Evolutionary conservation across 371 early-diverging fungal genomes (phyloP), one percentile per base, ranked within the genome.

Genomic region (Blakeslea trispora): DNA sequence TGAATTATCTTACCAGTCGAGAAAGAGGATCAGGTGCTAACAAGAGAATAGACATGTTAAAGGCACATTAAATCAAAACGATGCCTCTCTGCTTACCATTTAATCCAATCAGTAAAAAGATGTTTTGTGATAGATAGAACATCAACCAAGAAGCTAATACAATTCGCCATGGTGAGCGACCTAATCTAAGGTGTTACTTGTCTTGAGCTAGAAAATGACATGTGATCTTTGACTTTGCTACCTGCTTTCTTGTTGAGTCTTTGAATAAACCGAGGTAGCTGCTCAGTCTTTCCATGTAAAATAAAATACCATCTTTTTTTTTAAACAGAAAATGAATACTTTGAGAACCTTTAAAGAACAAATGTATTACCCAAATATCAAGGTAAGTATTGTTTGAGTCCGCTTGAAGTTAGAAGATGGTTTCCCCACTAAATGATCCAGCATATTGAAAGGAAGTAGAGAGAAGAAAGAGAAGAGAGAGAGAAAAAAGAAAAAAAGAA

Each of bases 371-470:
- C 84, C 81, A 44, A 77, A 45, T 11, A 88, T 35, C 22, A 86
- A 69, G 4, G 88, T 75, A 3, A 89, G 59, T 19, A 94, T 45
- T 13, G 89, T 88, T 68, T 95, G 90, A 37, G 79, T 64, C 35
- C 97, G 87, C 63, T 93, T 91, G 81, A 89, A 88, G 47, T 86
- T 87, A 15, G 93, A 81, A n/a, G 96, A 96, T 9, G 98, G 98
- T 48, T 86, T 89, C 11, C 98, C 97, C 15, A 92, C 79, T 18
- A 94, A 73, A 67, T 97, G 94, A 61, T 97, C 96, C 37, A 97
- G 67, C 94, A 95, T 94, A 7, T 28, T 28, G 7, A 28, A 28
- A 7, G 28, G 28, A 28, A 28, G 7, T 5, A 5, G 28, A 28
- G 28, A 5, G 7, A 28, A 28, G 28, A 7, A 28, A 28, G 28